Evolutionary conservation across 2,329 filamentous ascomycete species (phyloP), one percentile per base, ranked within the genome.

Genomic region (Penicillium sp.): DNA sequence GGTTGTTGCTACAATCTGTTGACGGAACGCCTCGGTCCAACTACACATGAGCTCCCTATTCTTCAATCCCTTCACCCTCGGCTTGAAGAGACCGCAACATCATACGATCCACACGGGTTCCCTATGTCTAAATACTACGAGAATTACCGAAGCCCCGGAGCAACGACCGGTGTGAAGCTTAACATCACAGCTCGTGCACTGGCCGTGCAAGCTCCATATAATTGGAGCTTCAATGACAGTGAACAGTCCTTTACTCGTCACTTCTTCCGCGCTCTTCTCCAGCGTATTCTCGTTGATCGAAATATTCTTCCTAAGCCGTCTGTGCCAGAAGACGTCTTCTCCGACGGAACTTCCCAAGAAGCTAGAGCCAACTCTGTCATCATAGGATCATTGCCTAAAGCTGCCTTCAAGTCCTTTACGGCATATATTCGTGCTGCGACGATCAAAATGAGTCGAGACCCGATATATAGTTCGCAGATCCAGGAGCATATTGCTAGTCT

Each of bases 161-260:
- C 81, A 10, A 72, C 73, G 19, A 39, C 31, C 45, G 91, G 92
- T 2, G 81, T 97, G 47, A 84, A 90, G 27, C 81, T 97, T 56
- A 97, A 99, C 75, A 96, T 97, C 70, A 99, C 94, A 5, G 92
- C 94, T 0, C 86, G 94, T 45, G 97, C 96, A 89, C 97, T 97
- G 92, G 93, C 93, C 3, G 92, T 95, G 50, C 94, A 99, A 77
- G 94, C 94, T 7, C 92, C 93, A 2, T 82, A 87, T 57, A 99
- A 99, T 77, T 99, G 94, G 94, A 89, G 89, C 2, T 78, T 81
- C 21, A 79, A 82, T 29, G 92, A 96, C 58, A 95, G 90, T 70
- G 88, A 92, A 51, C 81, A 80, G 8, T 99, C 97, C 77, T 97
- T 99, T 78, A 91, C 87, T 0, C 84, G 93, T 0, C 94, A 99